Evolutionary conservation across 768 basidiomycete species (phyloP), one percentile per base, ranked within the genome.

Genomic region (Mycena filopes): DNA sequence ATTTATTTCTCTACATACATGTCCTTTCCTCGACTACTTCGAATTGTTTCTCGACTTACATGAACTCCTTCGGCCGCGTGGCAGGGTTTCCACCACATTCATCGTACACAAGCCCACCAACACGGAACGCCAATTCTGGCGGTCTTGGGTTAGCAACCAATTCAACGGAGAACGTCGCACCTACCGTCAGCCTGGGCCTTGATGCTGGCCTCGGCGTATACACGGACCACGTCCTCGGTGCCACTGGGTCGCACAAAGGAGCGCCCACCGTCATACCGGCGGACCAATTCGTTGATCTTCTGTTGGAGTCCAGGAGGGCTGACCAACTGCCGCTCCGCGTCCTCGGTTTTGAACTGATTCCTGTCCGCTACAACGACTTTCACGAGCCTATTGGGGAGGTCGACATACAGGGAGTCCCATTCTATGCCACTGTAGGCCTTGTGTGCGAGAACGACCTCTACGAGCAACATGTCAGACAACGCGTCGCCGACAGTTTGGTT

Each of bases 401-500:
- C 98, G 23, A 88, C 84, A 78, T 99, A 99, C 36, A 95, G 80
- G 21, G 92, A 90, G 74, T 99, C 94, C 98, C 98, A 99, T 71
- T 95, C 90, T 21, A 85, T 77, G 10, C 87, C 89, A 43, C 88
- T 87, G 82, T 95, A 98, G 9, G 90, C 87, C 73, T 91, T 92
- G 77, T 97, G 95, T 3, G 94, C 86, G 23, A 99, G 88, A 43
- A 99, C 93, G 29, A 89, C 88, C 73, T 98, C 96, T 31, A 99
- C 97, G 29, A 99, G 88, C 38, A 99, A 88, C 87, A 97, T 89
- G 75, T 99, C 98, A 16, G 94, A 96, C 23, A 98, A 82, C 8
- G 96, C 97, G 79, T 99, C 98, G 2, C 98, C 98, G 45, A 99
- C 97, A 11, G 98, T 96, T 78, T 99, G 97, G 72, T 99, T 99